phyloP scores from a whole-genome alignment of 75 land plant species.

The Sequoia sempervirens region DNA sequence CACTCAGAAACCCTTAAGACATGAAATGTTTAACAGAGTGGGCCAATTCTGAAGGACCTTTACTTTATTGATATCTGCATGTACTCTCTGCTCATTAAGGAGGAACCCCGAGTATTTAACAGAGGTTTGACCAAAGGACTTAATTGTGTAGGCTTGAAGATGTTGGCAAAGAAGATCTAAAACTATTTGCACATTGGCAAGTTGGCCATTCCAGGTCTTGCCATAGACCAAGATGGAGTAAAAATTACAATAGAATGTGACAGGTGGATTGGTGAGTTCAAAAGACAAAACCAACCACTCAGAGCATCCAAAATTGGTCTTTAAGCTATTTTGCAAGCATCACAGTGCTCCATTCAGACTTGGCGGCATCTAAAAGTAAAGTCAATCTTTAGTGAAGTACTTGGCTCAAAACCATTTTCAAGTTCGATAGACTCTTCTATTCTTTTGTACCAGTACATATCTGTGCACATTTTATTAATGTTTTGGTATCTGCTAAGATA shows the following conservation, averaged over 20 bases:
- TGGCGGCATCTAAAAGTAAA: neutral
- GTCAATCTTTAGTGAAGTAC: neutral
- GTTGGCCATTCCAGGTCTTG: neutral
- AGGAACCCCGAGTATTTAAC: neutral
- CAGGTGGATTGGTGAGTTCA: neutral
- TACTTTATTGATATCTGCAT: neutral
- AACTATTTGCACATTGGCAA: neutral
- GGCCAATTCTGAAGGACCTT: neutral
- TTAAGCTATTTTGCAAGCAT: neutral
- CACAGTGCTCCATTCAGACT: neutral
- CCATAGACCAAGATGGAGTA: neutral
- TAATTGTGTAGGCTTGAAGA: neutral
- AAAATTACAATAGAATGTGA: neutral
- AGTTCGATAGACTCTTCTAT: neutral
- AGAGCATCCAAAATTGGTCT: neutral
- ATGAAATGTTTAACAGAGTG: neutral
- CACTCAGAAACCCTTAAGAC: neutral
- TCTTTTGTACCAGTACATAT: neutral
- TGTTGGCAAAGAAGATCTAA: neutral
- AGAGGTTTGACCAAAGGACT: neutral
- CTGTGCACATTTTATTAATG: neutral
- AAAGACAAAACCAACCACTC: neutral
- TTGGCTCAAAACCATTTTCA: neutral
- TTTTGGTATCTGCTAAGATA: neutral
- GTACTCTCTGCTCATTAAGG: neutral